Base-by-base conservation (phyloP, 202 grass and related monocot genomes). In the Elaeis oleifera region DNA sequence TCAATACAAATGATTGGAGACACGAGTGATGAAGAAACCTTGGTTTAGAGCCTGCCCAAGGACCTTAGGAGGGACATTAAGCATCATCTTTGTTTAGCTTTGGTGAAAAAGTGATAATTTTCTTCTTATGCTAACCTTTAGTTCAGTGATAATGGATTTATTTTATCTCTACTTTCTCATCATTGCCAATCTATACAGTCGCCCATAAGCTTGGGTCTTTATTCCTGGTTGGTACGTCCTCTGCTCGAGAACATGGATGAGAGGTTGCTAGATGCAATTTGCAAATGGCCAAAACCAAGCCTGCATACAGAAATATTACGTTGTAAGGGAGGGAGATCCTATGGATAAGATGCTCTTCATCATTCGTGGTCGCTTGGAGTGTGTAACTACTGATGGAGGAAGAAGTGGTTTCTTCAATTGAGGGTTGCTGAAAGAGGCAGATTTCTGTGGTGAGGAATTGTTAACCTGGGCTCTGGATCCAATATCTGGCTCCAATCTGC, bases 291-390 rank as follows among this genome's bases (percentile, higher is more conserved):
- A 53, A 95, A 80, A 66, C 84, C 89, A 59, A 72, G 78, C 39
- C 73, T 95, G 32, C 85, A 95, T 76, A 95, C 89, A 14, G 58
- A 85, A 26, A 84, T 52, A 71, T 58, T 80, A 64, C 58, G 73
- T 95, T 72, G 69, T 95, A 65, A 89, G 85, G 68, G 89, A 95
- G 89, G 89, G 89, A 44, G 89, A 89, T 67, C 89, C 89, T 1
- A 84, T 95, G 58, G 84, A 95, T 48, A 84, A 95, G 84, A 95
- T 95, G 81, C 78, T 89, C 49, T 95, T 95, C 54, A 89, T 95
- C 61, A 72, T 95, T 7, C 89, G 78, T 24, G 89, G 89, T 50
- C 74, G 73, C 54, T 67, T 95, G 57, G 84, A 95, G 69, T 89
- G 89, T 51, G 69, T 73, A 51, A 95, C 84, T 23, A 89, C 89